Base-by-base conservation (phyloP, 2,329 filamentous ascomycete species). In the Ilyonectria mors-panacis region DNA sequence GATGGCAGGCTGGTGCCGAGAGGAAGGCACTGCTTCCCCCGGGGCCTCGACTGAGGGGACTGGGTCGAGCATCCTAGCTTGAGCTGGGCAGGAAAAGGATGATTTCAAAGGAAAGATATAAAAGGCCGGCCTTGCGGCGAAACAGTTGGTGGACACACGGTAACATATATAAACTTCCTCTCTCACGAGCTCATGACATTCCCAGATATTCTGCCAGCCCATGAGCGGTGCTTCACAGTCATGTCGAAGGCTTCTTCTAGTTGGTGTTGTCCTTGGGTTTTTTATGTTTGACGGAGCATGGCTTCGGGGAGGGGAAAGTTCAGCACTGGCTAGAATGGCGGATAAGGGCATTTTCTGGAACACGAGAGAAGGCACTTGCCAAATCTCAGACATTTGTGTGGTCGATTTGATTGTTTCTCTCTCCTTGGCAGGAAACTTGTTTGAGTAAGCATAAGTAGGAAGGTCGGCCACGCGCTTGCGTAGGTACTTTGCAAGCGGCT, bases 151-250 rank as follows among this genome's bases (percentile, higher is more conserved):
- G 67, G 65, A 75, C 64, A 63, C 70, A 63, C 51, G 71, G 67
- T 67, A 71, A 74, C 70, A 74, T 73, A 73, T 75, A 78, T 78
- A 77, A 74, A 75, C 72, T 72, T 77, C 75, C 70, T 77, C 77
- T 78, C 77, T 80, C 75, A 80, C 78, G 78, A 80, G 76, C 70
- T 75, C 73, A 79, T 75, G 78, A 74, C 65, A 62, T 76, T 73
- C 62, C 63, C 70, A 73, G 73, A 67, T 70, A 68, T 65, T 59
- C 63, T 71, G 62, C 65, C 65, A 65, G 62, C 67, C 68, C 69
- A 73, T 68, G 65, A 53, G 70, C 67, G 70, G 66, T 65, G 63
- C 48, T 70, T 68, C 47, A 55, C 64, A 55, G 44, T 59, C 64
- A 55, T 67, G 60, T 64, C 65, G 72, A 76, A 75, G 73, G 65